These are phyloP conservation scores for Penstemon newberryi DNA, from an alignment of 257 asterid genomes.

Conservation along the genomic window DNA sequence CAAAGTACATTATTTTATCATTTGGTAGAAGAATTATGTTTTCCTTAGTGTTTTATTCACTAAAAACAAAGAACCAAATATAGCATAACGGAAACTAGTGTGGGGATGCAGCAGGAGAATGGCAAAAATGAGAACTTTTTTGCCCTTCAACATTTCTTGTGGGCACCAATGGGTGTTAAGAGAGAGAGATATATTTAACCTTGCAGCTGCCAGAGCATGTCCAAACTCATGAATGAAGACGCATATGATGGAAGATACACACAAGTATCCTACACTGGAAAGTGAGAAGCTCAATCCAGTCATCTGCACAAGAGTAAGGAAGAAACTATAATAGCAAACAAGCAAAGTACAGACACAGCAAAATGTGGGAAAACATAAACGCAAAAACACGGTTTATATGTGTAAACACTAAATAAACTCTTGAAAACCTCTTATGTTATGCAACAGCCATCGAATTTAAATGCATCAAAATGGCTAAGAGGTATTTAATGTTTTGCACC, in stretches of 20 bases:
- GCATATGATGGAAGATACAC: slow-evolving; percentile 62
- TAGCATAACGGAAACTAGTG: too few species aligned
- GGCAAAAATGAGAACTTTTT: not conserved
- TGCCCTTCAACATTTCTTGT: not conserved
- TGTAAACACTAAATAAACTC: not conserved
- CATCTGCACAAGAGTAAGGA: slow-evolving; percentile 46
- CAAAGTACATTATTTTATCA: too few species aligned
- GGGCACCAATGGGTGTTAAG: slow-evolving; percentile 10
- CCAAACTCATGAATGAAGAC: slow-evolving; percentile 84
- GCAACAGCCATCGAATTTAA: not conserved
- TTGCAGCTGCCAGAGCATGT: slow-evolving; percentile 94
- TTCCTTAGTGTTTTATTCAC: too few species aligned
- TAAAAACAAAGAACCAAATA: too few species aligned
- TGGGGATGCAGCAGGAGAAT: not conserved
- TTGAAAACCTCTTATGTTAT: not conserved
- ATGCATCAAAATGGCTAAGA: not conserved
- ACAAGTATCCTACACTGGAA: slow-evolving; percentile 59
- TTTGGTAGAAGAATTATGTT: too few species aligned
- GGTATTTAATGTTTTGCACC: not conserved
- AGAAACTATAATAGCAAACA: slow-evolving; percentile 15
- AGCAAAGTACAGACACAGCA: not conserved
- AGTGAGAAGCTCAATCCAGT: slow-evolving; percentile 57
- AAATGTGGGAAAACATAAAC: not conserved
- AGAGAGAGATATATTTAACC: slow-evolving; percentile 52
- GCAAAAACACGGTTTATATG: not conserved